Percentiles rank a stretch among this genome's conserved stretches.
Conservation (phyloP, 129 eudicot species). For the Mikania micrantha region DNA sequence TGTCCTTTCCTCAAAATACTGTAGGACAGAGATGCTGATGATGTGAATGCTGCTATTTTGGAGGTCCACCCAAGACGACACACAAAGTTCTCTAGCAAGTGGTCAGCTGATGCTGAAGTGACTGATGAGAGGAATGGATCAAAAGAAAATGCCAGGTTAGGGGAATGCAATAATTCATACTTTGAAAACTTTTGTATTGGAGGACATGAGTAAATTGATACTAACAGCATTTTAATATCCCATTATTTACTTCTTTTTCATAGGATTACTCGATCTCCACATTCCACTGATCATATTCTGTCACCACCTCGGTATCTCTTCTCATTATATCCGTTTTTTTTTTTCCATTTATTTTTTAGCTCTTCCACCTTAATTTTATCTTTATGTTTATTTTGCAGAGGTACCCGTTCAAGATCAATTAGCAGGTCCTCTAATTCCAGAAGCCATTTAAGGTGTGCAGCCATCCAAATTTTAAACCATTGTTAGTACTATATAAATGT, state of each 20-base stretch:
- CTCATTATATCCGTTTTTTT: background rate
- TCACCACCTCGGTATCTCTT: constrained; percentile 49
- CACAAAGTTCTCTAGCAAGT: constrained; percentile 32
- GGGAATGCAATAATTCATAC: background rate
- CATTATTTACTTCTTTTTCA: background rate
- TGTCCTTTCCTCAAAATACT: constrained; percentile 99
- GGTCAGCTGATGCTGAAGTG: constrained; percentile 49
- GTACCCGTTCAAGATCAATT: constrained; percentile 40
- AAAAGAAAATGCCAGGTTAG: constrained; percentile 56
- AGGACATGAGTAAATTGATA: background rate
- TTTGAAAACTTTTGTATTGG: background rate
- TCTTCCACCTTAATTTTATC: background rate
- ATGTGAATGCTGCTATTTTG: constrained; percentile 35
- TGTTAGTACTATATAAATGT: background rate
- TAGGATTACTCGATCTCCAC: constrained; percentile 53
- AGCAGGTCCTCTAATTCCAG: constrained; percentile 70
- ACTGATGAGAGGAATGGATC: constrained; percentile 42
- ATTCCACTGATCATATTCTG: constrained; percentile 36
- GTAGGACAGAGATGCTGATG: constrained; percentile 70
- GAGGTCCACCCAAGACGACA: constrained; percentile 42
- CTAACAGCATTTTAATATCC: constrained; percentile 2
- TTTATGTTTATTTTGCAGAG: constrained; percentile 32
- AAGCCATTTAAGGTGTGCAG: constrained; percentile 54
- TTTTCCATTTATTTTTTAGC: background rate
- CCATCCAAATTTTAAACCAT: background rate